Base-by-base conservation (phyloP, 2,329 filamentous ascomycete species). In the Clathrospora elynae region DNA sequence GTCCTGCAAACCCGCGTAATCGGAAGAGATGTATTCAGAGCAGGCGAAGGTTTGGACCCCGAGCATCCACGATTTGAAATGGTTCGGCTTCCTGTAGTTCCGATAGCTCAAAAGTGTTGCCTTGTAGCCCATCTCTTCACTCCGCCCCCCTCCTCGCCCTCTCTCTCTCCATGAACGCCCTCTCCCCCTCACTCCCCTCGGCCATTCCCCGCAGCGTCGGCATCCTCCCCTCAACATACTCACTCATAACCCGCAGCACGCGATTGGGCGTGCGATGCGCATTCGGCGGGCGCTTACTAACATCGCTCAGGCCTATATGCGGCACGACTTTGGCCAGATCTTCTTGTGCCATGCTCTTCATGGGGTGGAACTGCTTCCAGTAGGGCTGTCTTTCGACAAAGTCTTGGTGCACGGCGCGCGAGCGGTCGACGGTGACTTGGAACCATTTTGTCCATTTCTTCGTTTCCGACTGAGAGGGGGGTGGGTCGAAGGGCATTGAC, bases 271-370 rank as follows among this genome's bases (percentile, higher is more conserved):
- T 71, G 2, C 65, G 53, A 44, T 68, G 61, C 13, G 54, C 53
- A 46, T 61, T 46, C 18, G 65, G 64, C 45, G 62, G 63, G 26
- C 66, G 56, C 49, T 66, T 66, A 40, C 62, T 58, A 19, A 74
- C 60, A 46, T 73, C 71, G 40, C 71, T 74, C 41, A 76, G 45
- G 1, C 73, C 74, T 3, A 46, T 29, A 36, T 67, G 56, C 16
- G 74, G 74, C 19, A 76, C 73, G 5, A 53, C 46, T 42, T 64
- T 66, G 12, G 48, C 59, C 42, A 77, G 46, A 48, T 75, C 73
- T 41, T 64, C 56, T 40, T 70, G 67, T 4, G 59, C 60, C 44
- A 67, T 52, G 18, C 51, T 60, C 46, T 59, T 63, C 57, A 61
- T 65, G 7, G 63, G 62, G 8, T 14, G 35, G 47, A 66, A 69